Base-by-base conservation (phyloP, 1,284 basidiomycete genomes). In the Cutaneotrichosporon arboriforme region DNA sequence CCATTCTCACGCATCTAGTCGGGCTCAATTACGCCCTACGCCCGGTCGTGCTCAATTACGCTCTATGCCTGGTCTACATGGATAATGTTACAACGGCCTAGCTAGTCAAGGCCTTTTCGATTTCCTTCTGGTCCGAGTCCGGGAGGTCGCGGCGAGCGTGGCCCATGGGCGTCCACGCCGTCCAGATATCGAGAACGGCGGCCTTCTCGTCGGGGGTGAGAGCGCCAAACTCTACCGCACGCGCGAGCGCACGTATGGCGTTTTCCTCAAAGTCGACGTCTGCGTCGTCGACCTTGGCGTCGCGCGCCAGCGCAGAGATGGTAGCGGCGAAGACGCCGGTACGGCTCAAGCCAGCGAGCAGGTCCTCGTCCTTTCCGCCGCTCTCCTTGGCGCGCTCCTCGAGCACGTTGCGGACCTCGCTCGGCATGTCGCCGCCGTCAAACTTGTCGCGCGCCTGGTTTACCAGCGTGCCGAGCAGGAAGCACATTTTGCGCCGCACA, bases 211-310 rank as follows among this genome's bases (percentile, higher is more conserved):
- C 64, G 4, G 35, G 41, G 2, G 23, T 60, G 36, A 77, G 54
- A 2, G 60, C 75, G 9, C 63, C 69, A 18, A 62, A 52, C 55
- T 72, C 65, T 1, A 68, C 63, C 2, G 75, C 67, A 18, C 63
- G 69, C n/a, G 73, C 67, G 13, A 81, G 73, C 46, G 74, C 84
- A 78, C 83, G 79, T 15, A 87, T 66, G 0, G 85, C 77, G 69
- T 91, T 91, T 74, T 93, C 90, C 66, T 86, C 83, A 55, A 86
- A 88, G 64, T 93, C 88, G 4, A 76, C 66, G 70, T 96, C 92
- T 40, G 75, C 70, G 4, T 76, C 66, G 70, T 96, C 92, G 44
- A 76, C 70, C 59, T 88, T 83, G 3, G 77, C 77, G 0, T 86
- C 87, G 48, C 81, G 78, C 3, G 85, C 85, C 26, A 63, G 47